phyloP scores from a whole-genome alignment of 495 filamentous ascomycete species.

The Aspergillus saccharolyticus region DNA sequence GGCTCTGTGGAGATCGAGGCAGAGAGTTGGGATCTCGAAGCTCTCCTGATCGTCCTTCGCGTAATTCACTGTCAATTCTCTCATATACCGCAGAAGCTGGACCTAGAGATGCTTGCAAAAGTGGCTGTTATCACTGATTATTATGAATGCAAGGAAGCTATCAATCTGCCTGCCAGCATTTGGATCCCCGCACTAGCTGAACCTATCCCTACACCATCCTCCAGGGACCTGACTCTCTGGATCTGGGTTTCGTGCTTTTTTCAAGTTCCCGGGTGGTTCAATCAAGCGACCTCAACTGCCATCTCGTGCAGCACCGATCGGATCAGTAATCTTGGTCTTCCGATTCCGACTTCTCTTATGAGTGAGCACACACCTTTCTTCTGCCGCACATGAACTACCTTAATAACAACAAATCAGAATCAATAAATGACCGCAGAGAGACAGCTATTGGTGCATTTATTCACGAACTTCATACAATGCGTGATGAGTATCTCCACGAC shows the following conservation, averaged over 20 bases:
- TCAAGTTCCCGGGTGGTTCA: not conserved
- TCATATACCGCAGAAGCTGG: not conserved
- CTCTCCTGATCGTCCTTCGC: not conserved
- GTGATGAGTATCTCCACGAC: no score
- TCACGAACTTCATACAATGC: no score
- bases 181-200: not conserved
- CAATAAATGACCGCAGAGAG: no score
- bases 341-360: no score
- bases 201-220: not conserved
- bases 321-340: not conserved
- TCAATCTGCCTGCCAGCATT: not conserved
- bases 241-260: not conserved
- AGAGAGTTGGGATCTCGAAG: not conserved
- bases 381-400: no score
- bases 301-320: not conserved
- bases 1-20: not conserved
- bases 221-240: not conserved
- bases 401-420: no score
- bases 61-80: not conserved
- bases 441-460: no score
- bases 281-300: not conserved
- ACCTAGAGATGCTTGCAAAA: not conserved
- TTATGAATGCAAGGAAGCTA: not conserved
- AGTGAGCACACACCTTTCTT: no score
- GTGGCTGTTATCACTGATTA: not conserved